These are phyloP conservation scores for Cicer bijugum DNA, from an alignment of 306 rosid species.

Conservation along the genomic window DNA sequence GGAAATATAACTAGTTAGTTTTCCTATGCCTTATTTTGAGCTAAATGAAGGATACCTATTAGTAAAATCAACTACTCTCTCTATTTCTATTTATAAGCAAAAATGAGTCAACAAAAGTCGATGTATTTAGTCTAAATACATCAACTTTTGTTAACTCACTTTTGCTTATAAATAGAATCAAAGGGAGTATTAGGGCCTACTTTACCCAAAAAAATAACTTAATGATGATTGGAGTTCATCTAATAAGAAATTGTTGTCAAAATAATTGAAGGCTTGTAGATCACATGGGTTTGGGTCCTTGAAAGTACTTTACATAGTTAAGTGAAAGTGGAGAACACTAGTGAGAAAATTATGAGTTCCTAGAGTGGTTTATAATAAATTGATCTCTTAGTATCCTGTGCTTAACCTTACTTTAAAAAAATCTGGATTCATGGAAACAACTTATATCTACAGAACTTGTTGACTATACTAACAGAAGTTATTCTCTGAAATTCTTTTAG, in stretches of 20 bases:
- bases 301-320: not conserved
- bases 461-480: not conserved
- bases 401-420: slow-evolving; percentile 3
- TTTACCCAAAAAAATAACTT: not conserved
- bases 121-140: no score
- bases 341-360: not conserved
- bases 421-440: not conserved
- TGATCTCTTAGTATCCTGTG: not conserved
- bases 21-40: not conserved
- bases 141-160: no score
- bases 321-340: slow-evolving; percentile 16
- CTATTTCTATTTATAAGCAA: no score
- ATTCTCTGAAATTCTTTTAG: not conserved
- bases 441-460: not conserved
- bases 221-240: not conserved
- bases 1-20: slow-evolving; percentile 12
- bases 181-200: not conserved
- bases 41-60: not conserved
- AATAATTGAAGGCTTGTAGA: not conserved
- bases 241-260: not conserved
- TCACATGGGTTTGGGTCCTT: slow-evolving; percentile 6
- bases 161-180: no score
- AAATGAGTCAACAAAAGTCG: no score
- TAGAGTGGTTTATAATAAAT: slow-evolving; percentile 11
- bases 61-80: slow-evolving; percentile 8